These are phyloP conservation scores for Trichothecium sympodiale DNA, from an alignment of 2,329 filamentous ascomycete species.

Conservation along the genomic window DNA sequence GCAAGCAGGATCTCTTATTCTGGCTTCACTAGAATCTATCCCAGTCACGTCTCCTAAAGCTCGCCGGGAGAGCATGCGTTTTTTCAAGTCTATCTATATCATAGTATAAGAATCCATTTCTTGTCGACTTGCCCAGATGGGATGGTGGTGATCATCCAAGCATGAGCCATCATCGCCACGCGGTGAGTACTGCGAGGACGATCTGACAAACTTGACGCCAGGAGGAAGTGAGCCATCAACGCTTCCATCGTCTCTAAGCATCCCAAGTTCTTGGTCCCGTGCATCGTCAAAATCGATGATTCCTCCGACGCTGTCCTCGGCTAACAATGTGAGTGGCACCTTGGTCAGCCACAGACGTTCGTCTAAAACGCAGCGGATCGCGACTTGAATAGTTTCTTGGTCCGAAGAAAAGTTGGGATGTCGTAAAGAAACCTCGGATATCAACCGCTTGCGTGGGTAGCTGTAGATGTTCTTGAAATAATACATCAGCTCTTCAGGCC, in stretches of 20 bases:
- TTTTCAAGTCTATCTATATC: too few species aligned
- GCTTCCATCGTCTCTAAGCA: slow-evolving; percentile 23
- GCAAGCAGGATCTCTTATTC: too few species aligned
- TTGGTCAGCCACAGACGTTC: slow-evolving; percentile 23
- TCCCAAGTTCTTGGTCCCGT: slow-evolving; percentile 19
- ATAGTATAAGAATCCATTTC: too few species aligned
- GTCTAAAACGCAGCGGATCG: slow-evolving; percentile 24
- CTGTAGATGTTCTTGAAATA: slow-evolving; percentile 35
- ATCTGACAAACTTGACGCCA: slow-evolving; percentile 15
- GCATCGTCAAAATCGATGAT: slow-evolving; percentile 30
- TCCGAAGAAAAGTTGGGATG: slow-evolving; percentile 32
- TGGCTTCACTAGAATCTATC: too few species aligned
- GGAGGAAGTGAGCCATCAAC: slow-evolving; percentile 22
- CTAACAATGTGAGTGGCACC: slow-evolving; percentile 14
- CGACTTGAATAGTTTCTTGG: slow-evolving; percentile 31
- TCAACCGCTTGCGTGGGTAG: slow-evolving; percentile 32
- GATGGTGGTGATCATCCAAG: slow-evolving; percentile 15
- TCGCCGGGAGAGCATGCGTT: too few species aligned
- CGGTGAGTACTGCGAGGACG: slow-evolving; percentile 25
- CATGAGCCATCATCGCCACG: slow-evolving; percentile 27
- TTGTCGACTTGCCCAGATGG: not conserved
- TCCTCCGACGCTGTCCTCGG: slow-evolving; percentile 23
- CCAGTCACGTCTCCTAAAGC: too few species aligned
- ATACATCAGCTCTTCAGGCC: slow-evolving; percentile 36
- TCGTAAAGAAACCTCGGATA: slow-evolving; percentile 26